These are phyloP conservation scores for Clarireedia monteithiana DNA, from an alignment of 2,329 filamentous ascomycete genomes.

Conservation along the genomic window DNA sequence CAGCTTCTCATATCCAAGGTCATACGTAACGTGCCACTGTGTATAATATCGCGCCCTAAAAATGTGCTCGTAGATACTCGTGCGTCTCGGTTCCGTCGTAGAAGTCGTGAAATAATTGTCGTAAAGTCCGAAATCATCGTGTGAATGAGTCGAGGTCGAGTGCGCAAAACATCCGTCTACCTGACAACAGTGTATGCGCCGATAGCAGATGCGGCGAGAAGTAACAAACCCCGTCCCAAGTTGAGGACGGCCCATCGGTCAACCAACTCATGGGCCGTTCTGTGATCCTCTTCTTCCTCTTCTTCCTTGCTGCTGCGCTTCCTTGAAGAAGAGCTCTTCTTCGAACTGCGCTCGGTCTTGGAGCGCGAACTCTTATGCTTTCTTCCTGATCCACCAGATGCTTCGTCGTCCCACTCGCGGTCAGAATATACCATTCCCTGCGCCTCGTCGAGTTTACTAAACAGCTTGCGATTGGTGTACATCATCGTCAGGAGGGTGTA, in stretches of 20 bases:
- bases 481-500: conserved; percentile 43
- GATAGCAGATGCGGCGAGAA: conserved; percentile 20
- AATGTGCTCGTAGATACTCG: not conserved
- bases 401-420: not conserved
- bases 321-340: conserved; percentile 6
- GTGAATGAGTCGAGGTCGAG: not conserved
- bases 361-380: conserved; percentile 5
- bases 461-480: conserved; percentile 41
- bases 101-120: not conserved
- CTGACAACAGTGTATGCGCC: conserved; percentile 24
- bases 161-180: not conserved
- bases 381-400: conserved; percentile 2
- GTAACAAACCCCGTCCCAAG: conserved; percentile 34
- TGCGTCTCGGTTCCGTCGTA: not conserved
- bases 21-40: not conserved
- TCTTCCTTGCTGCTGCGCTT: conserved; percentile 27
- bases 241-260: conserved; percentile 50
- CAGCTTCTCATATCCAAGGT: not conserved
- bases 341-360: conserved; percentile 5
- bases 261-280: conserved; percentile 43
- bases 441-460: conserved; percentile 35
- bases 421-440: conserved; percentile 24
- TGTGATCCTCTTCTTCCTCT: conserved; percentile 35
- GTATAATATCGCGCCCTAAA: not conserved
- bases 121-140: not conserved